A percentile compares a stretch with the other conserved stretches of the same genome.
These are phyloP conservation scores for Kwoniella sp. DNA, from an alignment of 768 basidiomycete species.

Conservation along the genomic window DNA sequence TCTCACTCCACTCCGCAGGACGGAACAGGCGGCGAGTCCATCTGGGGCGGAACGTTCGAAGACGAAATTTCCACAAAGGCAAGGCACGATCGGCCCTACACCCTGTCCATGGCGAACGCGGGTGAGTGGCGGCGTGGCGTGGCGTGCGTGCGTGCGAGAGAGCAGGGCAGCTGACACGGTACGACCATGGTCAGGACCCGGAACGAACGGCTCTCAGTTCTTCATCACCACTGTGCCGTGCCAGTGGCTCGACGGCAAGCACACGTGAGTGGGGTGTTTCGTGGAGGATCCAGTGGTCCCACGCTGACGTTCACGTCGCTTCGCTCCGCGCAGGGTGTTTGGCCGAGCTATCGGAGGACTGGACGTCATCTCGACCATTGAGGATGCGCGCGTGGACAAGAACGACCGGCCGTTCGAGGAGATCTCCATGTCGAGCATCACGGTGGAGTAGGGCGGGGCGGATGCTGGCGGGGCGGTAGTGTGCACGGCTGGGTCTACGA, in stretches of 20 bases:
- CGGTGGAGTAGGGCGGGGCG: constrained; percentile 5
- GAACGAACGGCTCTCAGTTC: constrained; percentile 93
- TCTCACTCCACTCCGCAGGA: constrained; percentile 56
- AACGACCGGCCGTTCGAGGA: constrained; percentile 86
- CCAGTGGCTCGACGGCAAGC: constrained; percentile 73
- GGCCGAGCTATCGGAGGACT: constrained; percentile 80
- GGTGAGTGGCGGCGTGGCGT: constrained; percentile 17
- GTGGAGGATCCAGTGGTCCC: not conserved
- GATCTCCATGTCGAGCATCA: constrained; percentile 63
- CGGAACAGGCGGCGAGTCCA: constrained; percentile 87
- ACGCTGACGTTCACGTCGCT: not conserved
- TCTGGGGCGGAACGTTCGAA: constrained; percentile 92
- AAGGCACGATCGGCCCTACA: constrained; percentile 94
- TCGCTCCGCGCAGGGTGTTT: constrained; percentile 63
- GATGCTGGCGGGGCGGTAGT: too few species aligned
- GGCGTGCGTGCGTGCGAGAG: not conserved
- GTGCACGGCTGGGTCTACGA: too few species aligned
- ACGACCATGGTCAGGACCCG: constrained; percentile 61
- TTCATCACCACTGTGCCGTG: constrained; percentile 95
- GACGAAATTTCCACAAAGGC: constrained; percentile 88
- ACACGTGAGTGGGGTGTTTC: constrained; percentile 46
- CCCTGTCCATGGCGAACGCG: constrained; percentile 70
- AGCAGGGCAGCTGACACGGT: constrained; percentile 4
- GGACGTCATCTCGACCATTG: constrained; percentile 85
- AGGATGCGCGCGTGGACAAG: constrained; percentile 53